Percentiles rank a stretch among this genome's conserved stretches.
phyloP scores from a whole-genome alignment of 2,329 filamentous ascomycete genomes.

The Arthroderma uncinatum region DNA sequence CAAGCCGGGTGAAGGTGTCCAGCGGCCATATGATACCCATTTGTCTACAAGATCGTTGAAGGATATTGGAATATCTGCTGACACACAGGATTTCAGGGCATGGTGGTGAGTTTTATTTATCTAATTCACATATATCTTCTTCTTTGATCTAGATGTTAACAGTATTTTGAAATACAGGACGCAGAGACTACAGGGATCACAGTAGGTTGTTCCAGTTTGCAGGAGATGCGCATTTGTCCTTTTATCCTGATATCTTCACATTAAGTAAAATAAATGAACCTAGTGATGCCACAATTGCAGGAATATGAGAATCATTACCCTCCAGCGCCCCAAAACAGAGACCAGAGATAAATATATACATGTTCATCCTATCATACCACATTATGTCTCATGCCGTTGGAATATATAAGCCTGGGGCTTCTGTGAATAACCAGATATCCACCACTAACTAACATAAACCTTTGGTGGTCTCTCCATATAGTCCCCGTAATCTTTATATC shows the following conservation, averaged over 20 bases:
- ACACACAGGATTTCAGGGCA: constrained; percentile 60
- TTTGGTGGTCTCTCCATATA: background rate
- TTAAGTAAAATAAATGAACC: no score
- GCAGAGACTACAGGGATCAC: background rate
- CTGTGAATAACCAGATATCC: background rate
- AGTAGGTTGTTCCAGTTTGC: background rate
- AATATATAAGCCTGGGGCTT: no score
- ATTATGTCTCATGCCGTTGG: no score
- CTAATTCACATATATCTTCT: background rate
- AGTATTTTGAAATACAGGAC: background rate
- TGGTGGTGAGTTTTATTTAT: constrained; percentile 54
- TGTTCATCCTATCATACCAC: background rate
- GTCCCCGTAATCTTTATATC: background rate
- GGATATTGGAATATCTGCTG: constrained; percentile 62
- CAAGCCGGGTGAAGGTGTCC: constrained; percentile 57
- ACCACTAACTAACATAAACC: background rate
- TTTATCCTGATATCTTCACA: no score
- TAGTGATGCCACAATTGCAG: no score
- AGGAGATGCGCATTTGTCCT: no score
- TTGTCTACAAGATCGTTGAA: constrained; percentile 64
- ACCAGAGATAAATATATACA: background rate
- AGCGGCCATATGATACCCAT: constrained; percentile 80
- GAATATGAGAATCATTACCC: no score
- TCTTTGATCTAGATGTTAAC: background rate
- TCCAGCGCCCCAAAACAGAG: no score